Conservation (phyloP, 768 basidiomycete genomes). For the Russula lepida region DNA sequence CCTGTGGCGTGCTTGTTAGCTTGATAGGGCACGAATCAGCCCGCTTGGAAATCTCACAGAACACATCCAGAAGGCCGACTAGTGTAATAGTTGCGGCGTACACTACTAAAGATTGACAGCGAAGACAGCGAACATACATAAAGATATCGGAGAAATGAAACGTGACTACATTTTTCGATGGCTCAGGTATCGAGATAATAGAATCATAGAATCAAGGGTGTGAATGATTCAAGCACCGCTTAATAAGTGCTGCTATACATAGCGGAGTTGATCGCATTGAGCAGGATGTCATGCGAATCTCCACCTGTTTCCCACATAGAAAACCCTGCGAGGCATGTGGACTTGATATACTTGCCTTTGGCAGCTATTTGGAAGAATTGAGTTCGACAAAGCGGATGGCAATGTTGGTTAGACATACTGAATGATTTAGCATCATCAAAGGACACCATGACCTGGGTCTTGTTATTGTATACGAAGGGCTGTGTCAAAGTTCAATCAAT, state of each 20-base stretch:
- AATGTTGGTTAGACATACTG: conserved; percentile 11
- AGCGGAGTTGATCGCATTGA: conserved; percentile 27
- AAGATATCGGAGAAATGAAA: not conserved
- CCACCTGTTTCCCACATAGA: conserved; percentile 41
- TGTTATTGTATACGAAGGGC: conserved; percentile 29
- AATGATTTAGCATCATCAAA: conserved; percentile 30
- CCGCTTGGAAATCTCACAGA: too few species aligned
- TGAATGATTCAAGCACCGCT: not conserved
- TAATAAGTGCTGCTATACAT: not conserved
- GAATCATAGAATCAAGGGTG: not conserved
- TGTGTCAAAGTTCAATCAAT: not conserved
- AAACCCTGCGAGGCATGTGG: conserved; percentile 32
- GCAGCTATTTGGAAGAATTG: conserved; percentile 26
- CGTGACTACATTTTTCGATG: not conserved
- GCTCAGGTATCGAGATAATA: not conserved
- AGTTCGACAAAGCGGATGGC: not conserved
- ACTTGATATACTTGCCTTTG: conserved; percentile 36
- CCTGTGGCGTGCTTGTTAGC: too few species aligned
- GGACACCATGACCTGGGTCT: conserved; percentile 28
- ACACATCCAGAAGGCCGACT: not conserved
- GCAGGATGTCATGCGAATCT: conserved; percentile 33
- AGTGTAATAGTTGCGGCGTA: not conserved
- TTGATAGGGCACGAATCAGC: too few species aligned
- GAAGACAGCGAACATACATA: not conserved
- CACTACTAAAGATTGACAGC: too few species aligned